Evolutionary conservation across 176 grass and related monocot genomes (phyloP).

Genomic region (Eleusine coracana): DNA sequence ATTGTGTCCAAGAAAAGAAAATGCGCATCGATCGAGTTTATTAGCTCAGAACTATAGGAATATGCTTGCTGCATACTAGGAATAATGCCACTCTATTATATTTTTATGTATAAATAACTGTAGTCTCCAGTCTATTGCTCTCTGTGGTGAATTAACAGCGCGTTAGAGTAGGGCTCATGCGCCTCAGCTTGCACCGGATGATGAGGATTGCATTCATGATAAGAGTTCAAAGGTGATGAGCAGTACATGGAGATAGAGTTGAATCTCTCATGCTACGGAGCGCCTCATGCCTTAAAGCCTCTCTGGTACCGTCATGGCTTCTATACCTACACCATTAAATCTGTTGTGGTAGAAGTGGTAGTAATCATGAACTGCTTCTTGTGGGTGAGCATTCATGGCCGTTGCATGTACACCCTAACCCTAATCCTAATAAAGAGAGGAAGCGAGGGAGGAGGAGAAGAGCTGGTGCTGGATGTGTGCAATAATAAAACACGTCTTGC

Average conservation of each 20-base stretch:
- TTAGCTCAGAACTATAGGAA: neutral
- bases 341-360: neutral
- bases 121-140: neutral
- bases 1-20: neutral
- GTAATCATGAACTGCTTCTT: slow-evolving; percentile 51
- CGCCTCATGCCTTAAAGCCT: slow-evolving; percentile 16
- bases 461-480: neutral
- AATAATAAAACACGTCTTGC: slow-evolving; percentile 17
- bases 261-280: neutral
- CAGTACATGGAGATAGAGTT: neutral
- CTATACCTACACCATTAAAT: slow-evolving; percentile 42
- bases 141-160: slow-evolving; percentile 4
- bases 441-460: neutral
- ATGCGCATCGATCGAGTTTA: neutral
- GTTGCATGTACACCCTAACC: slow-evolving; percentile 17
- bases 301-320: slow-evolving; percentile 39
- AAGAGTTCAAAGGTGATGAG: slow-evolving; percentile 2
- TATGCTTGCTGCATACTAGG: neutral
- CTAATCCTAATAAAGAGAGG: slow-evolving; percentile 36
- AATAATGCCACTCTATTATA: neutral
- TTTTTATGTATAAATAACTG: neutral
- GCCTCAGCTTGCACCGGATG: neutral
- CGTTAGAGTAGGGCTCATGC: neutral
- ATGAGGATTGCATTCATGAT: neutral
- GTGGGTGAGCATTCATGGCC: slow-evolving; percentile 53